A percentile compares a stretch with the other conserved stretches of the same genome.
Conservation (phyloP, 306 rosid species). For the Glycine tomentella region DNA sequence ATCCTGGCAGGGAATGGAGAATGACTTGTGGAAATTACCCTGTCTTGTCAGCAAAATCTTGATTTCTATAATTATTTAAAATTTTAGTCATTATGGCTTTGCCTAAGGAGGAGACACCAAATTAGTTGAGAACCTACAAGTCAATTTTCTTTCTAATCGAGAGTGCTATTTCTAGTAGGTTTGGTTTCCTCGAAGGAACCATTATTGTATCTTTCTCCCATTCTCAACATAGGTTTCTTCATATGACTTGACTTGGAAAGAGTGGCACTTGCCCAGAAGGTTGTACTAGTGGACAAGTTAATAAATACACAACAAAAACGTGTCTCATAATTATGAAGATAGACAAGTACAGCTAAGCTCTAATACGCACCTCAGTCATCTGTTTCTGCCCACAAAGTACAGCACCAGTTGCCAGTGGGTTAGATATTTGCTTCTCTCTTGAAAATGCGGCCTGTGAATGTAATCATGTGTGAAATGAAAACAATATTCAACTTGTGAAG, state of each 20-base stretch:
- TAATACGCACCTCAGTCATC: slow-evolving; percentile 80
- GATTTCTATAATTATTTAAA: not conserved
- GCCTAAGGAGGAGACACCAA: slow-evolving; percentile 20
- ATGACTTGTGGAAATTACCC: not conserved
- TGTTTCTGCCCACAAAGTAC: slow-evolving; percentile 92
- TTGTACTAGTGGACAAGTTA: not conserved
- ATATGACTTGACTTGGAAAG: slow-evolving; percentile 6
- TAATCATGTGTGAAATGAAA: slow-evolving; percentile 23
- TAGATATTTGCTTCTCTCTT: slow-evolving; percentile 70
- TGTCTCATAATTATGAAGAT: slow-evolving; percentile 8
- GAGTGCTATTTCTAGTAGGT: slow-evolving; percentile 3
- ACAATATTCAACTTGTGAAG: slow-evolving; percentile 9
- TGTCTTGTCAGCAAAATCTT: not conserved
- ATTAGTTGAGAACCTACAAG: not conserved
- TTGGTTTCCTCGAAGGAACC: slow-evolving; percentile 29
- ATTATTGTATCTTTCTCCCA: slow-evolving; percentile 9
- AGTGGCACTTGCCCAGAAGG: not conserved
- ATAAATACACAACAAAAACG: slow-evolving; percentile 1
- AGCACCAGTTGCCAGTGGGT: slow-evolving; percentile 74
- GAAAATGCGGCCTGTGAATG: slow-evolving; percentile 81
- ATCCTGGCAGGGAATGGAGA: not conserved
- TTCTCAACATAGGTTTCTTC: slow-evolving; percentile 29
- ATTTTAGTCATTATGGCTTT: slow-evolving; percentile 13
- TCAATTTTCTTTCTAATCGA: slow-evolving; percentile 1
- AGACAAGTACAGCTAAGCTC: slow-evolving; percentile 24